phyloP scores from a whole-genome alignment of 2,329 filamentous ascomycete species.

The Periconia digitata region DNA sequence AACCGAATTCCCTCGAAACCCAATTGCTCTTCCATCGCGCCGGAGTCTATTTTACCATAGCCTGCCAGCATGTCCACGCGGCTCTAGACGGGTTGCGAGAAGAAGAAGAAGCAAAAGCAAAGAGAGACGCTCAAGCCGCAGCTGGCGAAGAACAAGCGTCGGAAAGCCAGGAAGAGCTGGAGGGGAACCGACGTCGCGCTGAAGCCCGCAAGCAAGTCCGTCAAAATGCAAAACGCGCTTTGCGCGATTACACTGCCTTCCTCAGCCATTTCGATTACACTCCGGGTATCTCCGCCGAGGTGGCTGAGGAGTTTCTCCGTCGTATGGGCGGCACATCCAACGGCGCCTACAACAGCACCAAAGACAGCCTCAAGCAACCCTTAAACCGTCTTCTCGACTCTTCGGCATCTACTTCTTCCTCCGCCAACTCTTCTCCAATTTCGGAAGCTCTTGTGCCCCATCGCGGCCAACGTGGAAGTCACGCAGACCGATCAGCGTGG shows the following conservation, averaged over 20 bases:
- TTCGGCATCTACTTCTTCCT: slow-evolving; percentile 10
- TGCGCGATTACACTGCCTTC: slow-evolving; percentile 74
- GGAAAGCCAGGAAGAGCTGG: slow-evolving; percentile 49
- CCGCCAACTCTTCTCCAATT: slow-evolving; percentile 19
- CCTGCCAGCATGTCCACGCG: slow-evolving; percentile 64
- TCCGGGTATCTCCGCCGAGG: slow-evolving; percentile 64
- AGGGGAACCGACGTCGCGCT: slow-evolving; percentile 51
- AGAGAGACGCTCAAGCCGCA: slow-evolving; percentile 23
- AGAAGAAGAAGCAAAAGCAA: slow-evolving; percentile 37
- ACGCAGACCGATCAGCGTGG: slow-evolving; percentile 42
- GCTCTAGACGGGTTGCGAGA: slow-evolving; percentile 55
- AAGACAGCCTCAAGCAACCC: slow-evolving; percentile 10
- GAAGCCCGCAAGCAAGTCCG: slow-evolving; percentile 71
- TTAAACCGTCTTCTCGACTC: slow-evolving; percentile 31
- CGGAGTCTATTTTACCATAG: slow-evolving; percentile 69
- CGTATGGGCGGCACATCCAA: slow-evolving; percentile 26
- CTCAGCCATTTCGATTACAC: slow-evolving; percentile 78
- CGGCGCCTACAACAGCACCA: slow-evolving; percentile 14
- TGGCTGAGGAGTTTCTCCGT: slow-evolving; percentile 56
- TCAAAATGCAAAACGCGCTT: slow-evolving; percentile 71
- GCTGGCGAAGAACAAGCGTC: slow-evolving; percentile 33
- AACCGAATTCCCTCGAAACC: slow-evolving; percentile 72
- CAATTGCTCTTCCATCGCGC: slow-evolving; percentile 78
- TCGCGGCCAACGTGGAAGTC: slow-evolving; percentile 30
- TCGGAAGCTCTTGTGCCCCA: slow-evolving; percentile 51